phyloP scores from a whole-genome alignment of 805 yeast genomes.

The Komagataella pastoris region DNA sequence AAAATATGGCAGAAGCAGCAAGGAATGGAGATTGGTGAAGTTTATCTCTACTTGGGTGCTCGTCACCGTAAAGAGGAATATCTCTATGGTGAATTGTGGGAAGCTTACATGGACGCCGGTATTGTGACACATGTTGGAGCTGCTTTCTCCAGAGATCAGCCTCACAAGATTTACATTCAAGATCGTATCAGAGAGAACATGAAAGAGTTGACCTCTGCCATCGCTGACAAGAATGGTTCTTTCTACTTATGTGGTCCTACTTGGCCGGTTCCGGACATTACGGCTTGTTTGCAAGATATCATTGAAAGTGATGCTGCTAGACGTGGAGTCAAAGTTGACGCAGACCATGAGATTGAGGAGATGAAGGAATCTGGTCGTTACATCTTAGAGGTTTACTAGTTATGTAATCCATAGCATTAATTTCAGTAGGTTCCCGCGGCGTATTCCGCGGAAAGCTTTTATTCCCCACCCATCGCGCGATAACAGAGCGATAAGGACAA shows the following conservation, averaged over 20 bases:
- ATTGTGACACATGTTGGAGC: conserved; percentile 91
- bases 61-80: conserved; percentile 94
- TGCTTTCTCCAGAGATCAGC: conserved; percentile 96
- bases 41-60: conserved; percentile 81
- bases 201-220: conserved; percentile 62
- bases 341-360: conserved; percentile 75
- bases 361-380: conserved; percentile 89
- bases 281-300: conserved; percentile 79
- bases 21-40: conserved; percentile 81
- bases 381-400: conserved; percentile 80
- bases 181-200: conserved; percentile 77
- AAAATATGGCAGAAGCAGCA: conserved; percentile 86
- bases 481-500: background rate
- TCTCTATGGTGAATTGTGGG: conserved; percentile 94
- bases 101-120: conserved; percentile 88
- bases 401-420: background rate
- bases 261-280: conserved; percentile 97
- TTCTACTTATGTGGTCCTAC: conserved; percentile 98
- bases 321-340: conserved; percentile 56
- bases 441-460: background rate
- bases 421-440: background rate
- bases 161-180: conserved; percentile 87
- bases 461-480: background rate
- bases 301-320: conserved; percentile 55
- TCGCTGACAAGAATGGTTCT: conserved; percentile 68